Percentiles rank a stretch among this genome's conserved stretches.
Conservation (phyloP, 352 stramenopile genomes). For the Globisporangium lucens region DNA sequence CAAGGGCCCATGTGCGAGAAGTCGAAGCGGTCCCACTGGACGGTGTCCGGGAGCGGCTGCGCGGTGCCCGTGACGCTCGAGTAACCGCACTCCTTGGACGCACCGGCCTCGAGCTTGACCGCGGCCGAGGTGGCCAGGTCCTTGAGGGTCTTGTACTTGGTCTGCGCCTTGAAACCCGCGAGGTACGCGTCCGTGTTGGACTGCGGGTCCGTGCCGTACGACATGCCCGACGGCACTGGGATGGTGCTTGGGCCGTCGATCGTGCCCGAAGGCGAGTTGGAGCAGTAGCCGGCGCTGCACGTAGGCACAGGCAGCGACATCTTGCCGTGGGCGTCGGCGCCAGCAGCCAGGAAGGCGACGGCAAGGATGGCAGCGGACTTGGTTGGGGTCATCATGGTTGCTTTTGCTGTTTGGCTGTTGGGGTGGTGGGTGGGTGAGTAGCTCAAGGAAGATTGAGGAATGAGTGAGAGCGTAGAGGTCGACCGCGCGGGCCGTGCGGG, state of each 20-base stretch:
- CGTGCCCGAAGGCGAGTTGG: constrained; percentile 38
- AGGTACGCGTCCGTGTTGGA: constrained; percentile 26
- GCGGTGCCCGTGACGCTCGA: constrained; percentile 29
- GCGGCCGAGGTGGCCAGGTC: constrained; percentile 39
- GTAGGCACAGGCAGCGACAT: constrained; percentile 42
- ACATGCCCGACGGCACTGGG: constrained; percentile 39
- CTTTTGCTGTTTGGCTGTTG: not conserved
- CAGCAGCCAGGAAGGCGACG: constrained; percentile 18
- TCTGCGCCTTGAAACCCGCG: constrained; percentile 23
- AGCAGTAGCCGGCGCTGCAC: constrained; percentile 29
- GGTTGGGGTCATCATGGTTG: constrained; percentile 34
- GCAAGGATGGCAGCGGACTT: constrained; percentile 21
- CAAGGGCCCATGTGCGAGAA: constrained; percentile 39
- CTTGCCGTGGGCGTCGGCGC: constrained; percentile 38
- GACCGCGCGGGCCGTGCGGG: no score
- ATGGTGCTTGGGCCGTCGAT: constrained; percentile 38
- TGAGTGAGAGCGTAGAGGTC: not conserved
- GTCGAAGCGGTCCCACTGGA: constrained; percentile 40
- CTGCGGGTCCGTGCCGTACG: constrained; percentile 26
- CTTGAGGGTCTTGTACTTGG: constrained; percentile 44
- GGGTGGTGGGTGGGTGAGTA: not conserved
- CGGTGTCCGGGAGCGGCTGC: constrained; percentile 30
- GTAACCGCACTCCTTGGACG: constrained; percentile 39
- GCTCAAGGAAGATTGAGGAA: not conserved
- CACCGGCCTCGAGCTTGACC: constrained; percentile 26